These are phyloP conservation scores for Xylariaceae sp. DNA, from an alignment of 2,329 filamentous ascomycete species.

Conservation along the genomic window DNA sequence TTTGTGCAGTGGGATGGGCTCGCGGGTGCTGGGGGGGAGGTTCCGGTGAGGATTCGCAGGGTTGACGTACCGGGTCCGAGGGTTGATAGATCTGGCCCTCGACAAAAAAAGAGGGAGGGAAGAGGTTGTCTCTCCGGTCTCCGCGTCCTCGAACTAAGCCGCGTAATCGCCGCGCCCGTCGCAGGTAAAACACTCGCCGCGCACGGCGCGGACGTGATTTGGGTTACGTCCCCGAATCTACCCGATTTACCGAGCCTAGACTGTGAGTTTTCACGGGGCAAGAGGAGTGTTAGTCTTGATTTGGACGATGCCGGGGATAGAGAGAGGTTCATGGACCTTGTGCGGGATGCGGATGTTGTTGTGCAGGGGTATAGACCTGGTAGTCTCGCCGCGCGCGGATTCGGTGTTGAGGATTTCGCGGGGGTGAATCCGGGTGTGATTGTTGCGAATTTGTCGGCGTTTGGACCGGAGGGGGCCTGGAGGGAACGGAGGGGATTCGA, in stretches of 20 bases:
- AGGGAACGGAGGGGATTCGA: slow-evolving; percentile 46
- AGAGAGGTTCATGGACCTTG: no score
- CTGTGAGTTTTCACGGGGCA: slow-evolving; percentile 35
- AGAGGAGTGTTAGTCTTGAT: slow-evolving; percentile 30
- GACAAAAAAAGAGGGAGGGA: not conserved
- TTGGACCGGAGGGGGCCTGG: slow-evolving; percentile 40
- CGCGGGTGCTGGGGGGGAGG: slow-evolving; percentile 37
- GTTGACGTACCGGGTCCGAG: no score
- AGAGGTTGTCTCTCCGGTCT: slow-evolving; percentile 32
- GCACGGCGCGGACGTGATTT: slow-evolving; percentile 38
- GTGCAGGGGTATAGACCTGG: slow-evolving; percentile 44
- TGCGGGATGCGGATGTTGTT: slow-evolving; percentile 35
- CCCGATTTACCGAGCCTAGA: slow-evolving; percentile 35
- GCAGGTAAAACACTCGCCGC: slow-evolving; percentile 35
- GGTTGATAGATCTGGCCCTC: no score
- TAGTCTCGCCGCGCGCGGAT: slow-evolving; percentile 40
- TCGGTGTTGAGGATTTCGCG: not conserved
- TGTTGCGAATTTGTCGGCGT: slow-evolving; percentile 41
- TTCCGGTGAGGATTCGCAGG: slow-evolving; percentile 40
- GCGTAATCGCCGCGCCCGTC: slow-evolving; percentile 37
- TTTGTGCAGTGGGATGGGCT: slow-evolving; percentile 46
- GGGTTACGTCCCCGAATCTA: slow-evolving; percentile 34
- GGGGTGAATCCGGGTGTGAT: slow-evolving; percentile 11
- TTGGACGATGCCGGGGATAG: slow-evolving; percentile 22
- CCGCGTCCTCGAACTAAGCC: slow-evolving; percentile 31